Evolutionary conservation across 176 grass and related monocot species (phyloP).

Genomic region (Carex kokanica): DNA sequence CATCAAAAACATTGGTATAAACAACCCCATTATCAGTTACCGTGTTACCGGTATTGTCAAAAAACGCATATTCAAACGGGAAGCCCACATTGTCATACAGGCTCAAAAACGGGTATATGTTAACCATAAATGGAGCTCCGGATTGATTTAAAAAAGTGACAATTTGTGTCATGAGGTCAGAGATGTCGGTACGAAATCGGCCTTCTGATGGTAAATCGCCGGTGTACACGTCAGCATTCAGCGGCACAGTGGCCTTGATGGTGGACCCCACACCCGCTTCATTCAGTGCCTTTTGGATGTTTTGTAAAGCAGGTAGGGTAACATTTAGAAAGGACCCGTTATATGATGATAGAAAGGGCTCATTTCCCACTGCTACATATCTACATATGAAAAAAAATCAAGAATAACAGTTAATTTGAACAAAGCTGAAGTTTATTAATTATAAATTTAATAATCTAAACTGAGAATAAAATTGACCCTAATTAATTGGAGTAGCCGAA

Average conservation of each 20-base stretch:
- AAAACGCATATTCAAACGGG: slow-evolving; percentile 79
- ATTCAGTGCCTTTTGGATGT: slow-evolving; percentile 68
- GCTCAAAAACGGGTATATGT: slow-evolving; percentile 93
- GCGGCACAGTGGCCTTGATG: slow-evolving; percentile 72
- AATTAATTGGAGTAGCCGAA: background rate
- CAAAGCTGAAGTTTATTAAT: background rate
- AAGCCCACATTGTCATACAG: slow-evolving; percentile 43
- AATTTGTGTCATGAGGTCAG: slow-evolving; percentile 64
- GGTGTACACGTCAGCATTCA: slow-evolving; percentile 78
- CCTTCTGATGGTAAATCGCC: slow-evolving; percentile 50
- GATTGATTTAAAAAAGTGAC: slow-evolving; percentile 59
- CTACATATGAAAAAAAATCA: slow-evolving; percentile 29
- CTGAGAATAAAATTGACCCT: background rate
- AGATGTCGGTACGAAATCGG: slow-evolving; percentile 44
- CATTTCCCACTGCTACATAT: slow-evolving; percentile 86
- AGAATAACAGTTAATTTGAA: background rate
- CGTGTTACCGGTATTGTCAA: slow-evolving; percentile 48
- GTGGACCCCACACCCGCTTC: slow-evolving; percentile 51
- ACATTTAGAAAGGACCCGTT: slow-evolving; percentile 77
- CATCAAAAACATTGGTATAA: slow-evolving; percentile 92
- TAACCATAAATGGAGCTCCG: slow-evolving; percentile 69
- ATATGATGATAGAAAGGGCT: slow-evolving; percentile 65
- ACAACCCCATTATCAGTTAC: slow-evolving; percentile 44
- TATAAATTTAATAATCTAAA: background rate
- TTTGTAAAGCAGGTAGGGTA: slow-evolving; percentile 66